phyloP scores from a whole-genome alignment of 768 basidiomycete genomes.

The Harrya chromipes region DNA sequence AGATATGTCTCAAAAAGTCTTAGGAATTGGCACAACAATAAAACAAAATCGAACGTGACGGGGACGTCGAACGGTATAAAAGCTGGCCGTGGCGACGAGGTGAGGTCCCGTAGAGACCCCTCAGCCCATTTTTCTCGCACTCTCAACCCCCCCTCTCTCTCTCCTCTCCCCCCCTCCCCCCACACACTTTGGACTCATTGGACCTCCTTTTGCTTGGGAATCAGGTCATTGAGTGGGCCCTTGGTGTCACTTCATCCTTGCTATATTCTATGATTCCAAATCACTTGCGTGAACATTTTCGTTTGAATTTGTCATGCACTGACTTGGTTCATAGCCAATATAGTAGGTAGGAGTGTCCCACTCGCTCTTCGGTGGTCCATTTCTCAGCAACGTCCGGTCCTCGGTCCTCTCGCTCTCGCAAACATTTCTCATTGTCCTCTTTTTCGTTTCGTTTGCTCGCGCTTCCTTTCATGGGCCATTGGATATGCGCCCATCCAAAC shows the following conservation, averaged over 20 bases:
- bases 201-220: constrained; percentile 5
- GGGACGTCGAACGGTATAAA: constrained; percentile 15
- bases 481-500: not conserved
- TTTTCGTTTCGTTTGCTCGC: not conserved
- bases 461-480: not conserved
- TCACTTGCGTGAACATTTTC: constrained; percentile 29
- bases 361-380: constrained; percentile 11
- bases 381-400: constrained; percentile 1
- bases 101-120: not conserved
- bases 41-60: constrained; percentile 5
- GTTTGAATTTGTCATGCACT: constrained; percentile 32
- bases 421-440: not conserved
- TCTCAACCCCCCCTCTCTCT: constrained; percentile 3
- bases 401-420: not conserved
- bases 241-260: constrained; percentile 32
- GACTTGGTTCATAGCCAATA: constrained; percentile 60
- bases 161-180: not conserved
- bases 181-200: not conserved
- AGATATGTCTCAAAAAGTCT: constrained; percentile 11
- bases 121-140: constrained; percentile 20
- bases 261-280: constrained; percentile 42
- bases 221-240: constrained; percentile 14
- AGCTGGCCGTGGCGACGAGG: constrained; percentile 1
- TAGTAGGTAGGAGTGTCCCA: constrained; percentile 45
- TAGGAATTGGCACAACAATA: not conserved